Evolutionary conservation across 768 basidiomycete species (phyloP).

Genomic region (Nidularia pulvinata): DNA sequence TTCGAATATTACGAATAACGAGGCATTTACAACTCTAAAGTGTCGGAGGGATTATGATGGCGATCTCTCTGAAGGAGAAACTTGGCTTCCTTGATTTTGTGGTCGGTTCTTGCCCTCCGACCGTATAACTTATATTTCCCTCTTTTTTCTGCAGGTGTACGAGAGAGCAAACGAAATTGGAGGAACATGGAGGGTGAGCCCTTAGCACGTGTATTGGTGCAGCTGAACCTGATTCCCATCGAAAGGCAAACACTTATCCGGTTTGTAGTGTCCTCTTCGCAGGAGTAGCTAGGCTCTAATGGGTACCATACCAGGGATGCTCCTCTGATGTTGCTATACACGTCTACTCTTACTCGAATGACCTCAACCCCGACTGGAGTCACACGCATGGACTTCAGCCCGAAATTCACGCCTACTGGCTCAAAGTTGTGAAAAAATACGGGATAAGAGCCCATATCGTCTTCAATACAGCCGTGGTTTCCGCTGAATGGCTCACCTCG

Average conservation of each 20-base stretch:
- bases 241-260: conserved; percentile 28
- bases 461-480: background rate
- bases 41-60: conserved; percentile 20
- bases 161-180: conserved; percentile 22
- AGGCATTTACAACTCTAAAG: conserved; percentile 2
- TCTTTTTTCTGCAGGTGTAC: conserved; percentile 21
- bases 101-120: conserved; percentile 11
- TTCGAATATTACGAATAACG: background rate
- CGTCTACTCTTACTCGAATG: conserved; percentile 38
- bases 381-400: conserved; percentile 34
- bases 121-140: background rate
- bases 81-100: conserved; percentile 23
- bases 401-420: conserved; percentile 39
- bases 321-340: conserved; percentile 33
- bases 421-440: conserved; percentile 12
- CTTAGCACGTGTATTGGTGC: background rate
- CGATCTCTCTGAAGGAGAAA: conserved; percentile 24
- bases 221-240: background rate
- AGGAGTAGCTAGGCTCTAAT: background rate
- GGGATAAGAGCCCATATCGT: background rate
- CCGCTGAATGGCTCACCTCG: background rate
- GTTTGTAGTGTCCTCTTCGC: conserved; percentile 5
- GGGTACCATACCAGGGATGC: conserved; percentile 27
- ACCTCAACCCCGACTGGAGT: conserved; percentile 39
- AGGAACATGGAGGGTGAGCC: conserved; percentile 27